Evolutionary conservation across 306 rosid species (phyloP), one percentile per base, ranked within the genome.

Genomic region (Pterocarpus santalinus): DNA sequence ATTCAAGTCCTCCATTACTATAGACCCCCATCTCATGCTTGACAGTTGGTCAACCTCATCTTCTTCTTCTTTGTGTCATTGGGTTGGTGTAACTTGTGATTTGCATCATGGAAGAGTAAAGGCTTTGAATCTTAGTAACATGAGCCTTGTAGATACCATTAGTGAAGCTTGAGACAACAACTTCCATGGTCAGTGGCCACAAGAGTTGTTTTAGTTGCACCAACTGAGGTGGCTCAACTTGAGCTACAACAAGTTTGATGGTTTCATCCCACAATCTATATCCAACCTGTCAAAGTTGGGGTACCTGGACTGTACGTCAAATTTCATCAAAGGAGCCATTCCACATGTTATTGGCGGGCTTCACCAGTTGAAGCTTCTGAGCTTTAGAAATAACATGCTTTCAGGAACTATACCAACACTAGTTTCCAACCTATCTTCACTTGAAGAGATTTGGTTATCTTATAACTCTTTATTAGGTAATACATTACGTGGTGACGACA

Each of bases 311-410:
- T 55, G 2, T 2, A 22, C 15, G 0, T 41, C 38, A 15, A 73
- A 81, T 65, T 17, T 35, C 51, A 10, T 79, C 39, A 1, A 43
- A 55, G 84, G 69, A n/a, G 74, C 70, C 9, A 74, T 81, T 65
- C 80, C 39, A 16, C 32, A 15, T 30, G 60, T 0, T 0, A 30
- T 78, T 66, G 68, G 60, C 15, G 16, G 56, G n/a, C 57, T 78
- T 39, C 2, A 0, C 9, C n/a, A 41, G 2, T 32, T 78, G 61
- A 43, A 46, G 14, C 6, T 22, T 22, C 1, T 22, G 28, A 22
- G 28, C 28, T 22, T 22, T 22, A 22, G 28, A 22, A 22, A 22
- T 14, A 60, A 49, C 32, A 34, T 4, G 4, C 65, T 79, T 0
- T 79, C 14, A 0, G 77, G 83, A 34, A 43, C 2, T 8, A 43